phyloP scores from a whole-genome alignment of 2,329 filamentous ascomycete genomes.

The Tolypocladium nubicola region DNA sequence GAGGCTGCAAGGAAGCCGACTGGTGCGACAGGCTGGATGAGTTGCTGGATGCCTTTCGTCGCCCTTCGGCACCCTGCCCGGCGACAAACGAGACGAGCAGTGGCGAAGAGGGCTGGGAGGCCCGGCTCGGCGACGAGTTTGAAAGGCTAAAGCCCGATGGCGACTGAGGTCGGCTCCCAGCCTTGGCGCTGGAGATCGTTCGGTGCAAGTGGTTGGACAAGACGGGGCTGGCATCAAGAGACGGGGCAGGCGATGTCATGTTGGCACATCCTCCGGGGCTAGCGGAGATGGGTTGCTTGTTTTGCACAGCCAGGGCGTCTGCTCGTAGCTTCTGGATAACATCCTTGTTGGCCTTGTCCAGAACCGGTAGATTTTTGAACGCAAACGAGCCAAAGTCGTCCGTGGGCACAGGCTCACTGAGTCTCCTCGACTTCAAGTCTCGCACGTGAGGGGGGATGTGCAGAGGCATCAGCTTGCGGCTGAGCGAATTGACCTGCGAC shows the following conservation, averaged over 20 bases:
- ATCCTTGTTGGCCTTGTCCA: slow-evolving; percentile 98
- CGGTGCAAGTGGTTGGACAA: slow-evolving; percentile 71
- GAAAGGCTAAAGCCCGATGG: slow-evolving; percentile 71
- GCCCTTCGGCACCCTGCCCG: slow-evolving; percentile 63
- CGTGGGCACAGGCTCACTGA: slow-evolving; percentile 79
- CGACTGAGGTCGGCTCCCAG: slow-evolving; percentile 68
- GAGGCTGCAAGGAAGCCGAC: slow-evolving; percentile 61
- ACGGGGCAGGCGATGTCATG: slow-evolving; percentile 51
- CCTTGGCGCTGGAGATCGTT: slow-evolving; percentile 74
- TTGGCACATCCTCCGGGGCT: slow-evolving; percentile 32
- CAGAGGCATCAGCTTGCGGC: slow-evolving; percentile 85
- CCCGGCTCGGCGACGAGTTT: slow-evolving; percentile 78
- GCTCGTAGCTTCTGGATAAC: slow-evolving; percentile 93
- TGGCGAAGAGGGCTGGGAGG: slow-evolving; percentile 58
- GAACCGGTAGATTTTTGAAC: slow-evolving; percentile 92
- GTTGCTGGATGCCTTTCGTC: slow-evolving; percentile 86
- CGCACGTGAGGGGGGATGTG: slow-evolving; percentile 95
- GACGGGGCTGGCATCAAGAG: slow-evolving; percentile 76
- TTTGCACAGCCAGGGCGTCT: slow-evolving; percentile 67
- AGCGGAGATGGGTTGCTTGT: slow-evolving; percentile 32
- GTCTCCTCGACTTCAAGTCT: slow-evolving; percentile 73
- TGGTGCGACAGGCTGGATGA: slow-evolving; percentile 77
- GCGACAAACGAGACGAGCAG: slow-evolving; percentile 95
- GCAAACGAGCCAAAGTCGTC: slow-evolving; percentile 96
- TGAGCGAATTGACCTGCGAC: slow-evolving; percentile 74